Evolutionary conservation across 345 rosid genomes (phyloP).

Genomic region (Salix brachista): DNA sequence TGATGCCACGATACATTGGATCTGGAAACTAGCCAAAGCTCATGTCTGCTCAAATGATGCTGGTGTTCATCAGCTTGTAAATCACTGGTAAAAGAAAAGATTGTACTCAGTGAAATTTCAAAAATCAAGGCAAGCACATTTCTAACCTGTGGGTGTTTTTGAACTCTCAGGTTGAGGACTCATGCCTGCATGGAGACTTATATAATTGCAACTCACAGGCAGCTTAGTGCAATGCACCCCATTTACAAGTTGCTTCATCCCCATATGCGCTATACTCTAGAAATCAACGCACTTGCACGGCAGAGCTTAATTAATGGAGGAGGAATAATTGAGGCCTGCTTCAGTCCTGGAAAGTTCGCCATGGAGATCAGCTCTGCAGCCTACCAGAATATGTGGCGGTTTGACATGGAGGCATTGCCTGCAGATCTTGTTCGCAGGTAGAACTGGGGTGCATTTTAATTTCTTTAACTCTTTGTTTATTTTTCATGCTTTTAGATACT

Average conservation of each 20-base stretch:
- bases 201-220: slow-evolving; percentile 82
- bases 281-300: slow-evolving; percentile 86
- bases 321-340: slow-evolving; percentile 83
- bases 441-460: background rate
- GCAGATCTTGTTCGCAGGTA: slow-evolving; percentile 90
- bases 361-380: slow-evolving; percentile 96
- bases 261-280: slow-evolving; percentile 87
- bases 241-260: slow-evolving; percentile 79
- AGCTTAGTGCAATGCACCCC: slow-evolving; percentile 86
- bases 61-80: slow-evolving; percentile 89
- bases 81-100: slow-evolving; percentile 62
- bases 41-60: slow-evolving; percentile 87
- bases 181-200: slow-evolving; percentile 92
- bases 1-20: slow-evolving; percentile 83
- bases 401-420: slow-evolving; percentile 92
- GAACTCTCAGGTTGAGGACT: slow-evolving; percentile 66
- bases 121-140: background rate
- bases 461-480: background rate
- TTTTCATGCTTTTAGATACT: background rate
- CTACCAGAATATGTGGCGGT: slow-evolving; percentile 70
- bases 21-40: slow-evolving; percentile 94
- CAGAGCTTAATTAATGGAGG: slow-evolving; percentile 89
- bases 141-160: slow-evolving; percentile 3
- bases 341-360: slow-evolving; percentile 68
- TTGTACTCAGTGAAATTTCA: background rate